A percentile compares a stretch with the other conserved stretches of the same genome.
These are phyloP conservation scores for Luvunga scandens DNA, from an alignment of 345 rosid species.

Conservation along the genomic window DNA sequence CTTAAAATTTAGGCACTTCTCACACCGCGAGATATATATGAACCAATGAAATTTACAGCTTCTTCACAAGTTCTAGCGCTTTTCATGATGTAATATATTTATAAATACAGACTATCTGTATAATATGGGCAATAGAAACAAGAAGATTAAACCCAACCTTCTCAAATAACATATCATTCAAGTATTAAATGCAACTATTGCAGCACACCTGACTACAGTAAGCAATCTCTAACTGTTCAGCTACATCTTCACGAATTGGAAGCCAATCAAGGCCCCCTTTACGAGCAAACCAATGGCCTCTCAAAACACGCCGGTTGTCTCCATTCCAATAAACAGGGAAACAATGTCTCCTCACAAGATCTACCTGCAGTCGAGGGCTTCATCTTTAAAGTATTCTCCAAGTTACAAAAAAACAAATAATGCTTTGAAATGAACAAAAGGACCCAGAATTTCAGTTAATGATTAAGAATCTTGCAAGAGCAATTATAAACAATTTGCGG, in stretches of 20 bases:
- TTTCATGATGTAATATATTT: neutral
- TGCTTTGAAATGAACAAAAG: neutral
- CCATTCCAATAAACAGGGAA: conserved; percentile 98
- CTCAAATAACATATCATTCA: neutral
- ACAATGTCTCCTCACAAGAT: conserved; percentile 73
- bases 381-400: conserved; percentile 11
- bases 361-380: conserved; percentile 61
- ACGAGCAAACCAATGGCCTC: conserved; percentile 98
- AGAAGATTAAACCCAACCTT: neutral
- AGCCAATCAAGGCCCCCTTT: conserved; percentile 96
- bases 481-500: neutral
- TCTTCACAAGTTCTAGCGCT: neutral
- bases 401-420: neutral
- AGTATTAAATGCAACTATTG: neutral
- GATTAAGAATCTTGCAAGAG: neutral
- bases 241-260: conserved; percentile 87
- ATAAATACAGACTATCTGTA: neutral
- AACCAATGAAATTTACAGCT: neutral
- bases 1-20: too few species aligned
- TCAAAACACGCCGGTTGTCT: conserved; percentile 89
- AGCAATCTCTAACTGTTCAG: conserved; percentile 89
- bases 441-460: neutral
- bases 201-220: conserved; percentile 66
- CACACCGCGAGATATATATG: neutral
- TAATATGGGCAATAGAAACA: neutral